A percentile compares a stretch with the other conserved stretches of the same genome.
Evolutionary conservation across 2,329 filamentous ascomycete species (phyloP).

Genomic region (Fusarium algeriense): DNA sequence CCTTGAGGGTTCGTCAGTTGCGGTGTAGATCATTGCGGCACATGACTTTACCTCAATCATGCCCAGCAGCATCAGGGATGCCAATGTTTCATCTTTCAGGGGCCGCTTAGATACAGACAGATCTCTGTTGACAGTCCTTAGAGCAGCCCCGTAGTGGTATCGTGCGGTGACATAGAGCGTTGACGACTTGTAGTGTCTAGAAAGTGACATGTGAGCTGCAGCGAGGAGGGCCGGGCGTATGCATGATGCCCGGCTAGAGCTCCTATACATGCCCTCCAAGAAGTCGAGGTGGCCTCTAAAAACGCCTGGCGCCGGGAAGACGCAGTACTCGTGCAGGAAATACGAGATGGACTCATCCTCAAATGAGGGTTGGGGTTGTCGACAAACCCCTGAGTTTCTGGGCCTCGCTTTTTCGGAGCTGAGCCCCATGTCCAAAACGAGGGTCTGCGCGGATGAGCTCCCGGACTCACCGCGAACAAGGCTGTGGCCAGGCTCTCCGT

Average conservation of each 20-base stretch:
- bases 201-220: constrained; percentile 29
- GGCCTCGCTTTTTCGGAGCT: neutral
- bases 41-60: constrained; percentile 29
- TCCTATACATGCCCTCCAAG: constrained; percentile 21
- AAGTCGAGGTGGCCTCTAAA: constrained; percentile 30
- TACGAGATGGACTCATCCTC: constrained; percentile 29
- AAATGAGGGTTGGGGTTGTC: constrained; percentile 36
- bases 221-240: constrained; percentile 29
- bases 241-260: constrained; percentile 20
- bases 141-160: constrained; percentile 22
- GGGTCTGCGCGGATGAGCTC: neutral
- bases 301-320: constrained; percentile 17
- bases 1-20: constrained; percentile 16
- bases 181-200: constrained; percentile 34
- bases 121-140: constrained; percentile 30
- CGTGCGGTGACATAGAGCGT: constrained; percentile 31
- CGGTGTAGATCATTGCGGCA: constrained; percentile 1
- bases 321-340: constrained; percentile 29
- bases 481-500: constrained; percentile 28
- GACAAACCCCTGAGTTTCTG: constrained; percentile 2
- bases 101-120: constrained; percentile 16
- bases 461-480: constrained; percentile 11
- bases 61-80: constrained; percentile 31
- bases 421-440: neutral
- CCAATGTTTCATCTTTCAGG: constrained; percentile 29